A percentile compares a stretch with the other conserved stretches of the same genome.
Conservation (phyloP, 768 basidiomycete species). For the Tephrocybe rancida region DNA sequence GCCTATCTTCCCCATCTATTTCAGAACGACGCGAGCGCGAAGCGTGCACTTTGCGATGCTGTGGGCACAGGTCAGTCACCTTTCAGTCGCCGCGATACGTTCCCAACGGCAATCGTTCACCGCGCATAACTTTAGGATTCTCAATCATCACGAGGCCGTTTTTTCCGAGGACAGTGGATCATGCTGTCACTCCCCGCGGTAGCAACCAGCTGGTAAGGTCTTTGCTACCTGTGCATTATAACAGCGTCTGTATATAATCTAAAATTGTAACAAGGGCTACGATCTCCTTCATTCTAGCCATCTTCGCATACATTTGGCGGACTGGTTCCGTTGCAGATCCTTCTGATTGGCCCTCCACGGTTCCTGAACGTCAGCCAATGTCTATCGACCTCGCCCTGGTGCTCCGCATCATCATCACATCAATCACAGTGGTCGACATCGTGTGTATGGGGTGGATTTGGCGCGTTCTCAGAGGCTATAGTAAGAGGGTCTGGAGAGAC, state of each 20-base stretch:
- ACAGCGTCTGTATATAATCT: background rate
- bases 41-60: slow-evolving; percentile 16
- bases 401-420: slow-evolving; percentile 13
- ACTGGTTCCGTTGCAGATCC: slow-evolving; percentile 11
- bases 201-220: slow-evolving; percentile 12
- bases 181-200: slow-evolving; percentile 18
- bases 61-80: slow-evolving; percentile 14
- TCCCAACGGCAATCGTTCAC: background rate
- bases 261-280: slow-evolving; percentile 4
- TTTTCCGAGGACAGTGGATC: slow-evolving; percentile 12
- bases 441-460: slow-evolving; percentile 15
- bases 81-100: background rate
- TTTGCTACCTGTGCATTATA: background rate
- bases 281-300: slow-evolving; percentile 12
- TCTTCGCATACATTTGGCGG: slow-evolving; percentile 15
- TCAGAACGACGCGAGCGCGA: slow-evolving; percentile 3
- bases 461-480: slow-evolving; percentile 8
- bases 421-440: slow-evolving; percentile 12
- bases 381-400: slow-evolving; percentile 10
- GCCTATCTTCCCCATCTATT: slow-evolving; percentile 18
- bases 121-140: background rate
- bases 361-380: slow-evolving; percentile 7
- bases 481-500: slow-evolving; percentile 12
- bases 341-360: slow-evolving; percentile 8
- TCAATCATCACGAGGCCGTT: background rate